Evolutionary conservation across 768 basidiomycete species (phyloP).

Genomic region (Tricholoma terreum): DNA sequence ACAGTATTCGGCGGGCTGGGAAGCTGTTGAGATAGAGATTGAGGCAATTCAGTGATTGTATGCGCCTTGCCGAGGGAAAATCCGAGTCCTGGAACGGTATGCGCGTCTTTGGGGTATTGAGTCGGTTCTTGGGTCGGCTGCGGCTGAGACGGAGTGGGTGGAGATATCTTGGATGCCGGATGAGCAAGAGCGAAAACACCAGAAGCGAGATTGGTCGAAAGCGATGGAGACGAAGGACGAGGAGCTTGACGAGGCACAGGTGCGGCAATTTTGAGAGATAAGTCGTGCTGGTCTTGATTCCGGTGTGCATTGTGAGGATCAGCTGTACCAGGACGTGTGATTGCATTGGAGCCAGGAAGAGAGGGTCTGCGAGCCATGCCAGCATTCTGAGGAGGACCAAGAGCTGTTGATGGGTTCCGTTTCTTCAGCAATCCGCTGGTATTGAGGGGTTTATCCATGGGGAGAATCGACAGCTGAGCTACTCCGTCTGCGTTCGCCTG

Average conservation of each 20-base stretch:
- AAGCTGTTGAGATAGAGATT: constrained; percentile 6
- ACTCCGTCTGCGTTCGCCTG: neutral
- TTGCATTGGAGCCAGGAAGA: constrained; percentile 3
- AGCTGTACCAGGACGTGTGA: constrained; percentile 26
- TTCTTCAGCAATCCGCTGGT: constrained; percentile 11
- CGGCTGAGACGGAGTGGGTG: constrained; percentile 8
- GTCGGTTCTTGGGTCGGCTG: neutral
- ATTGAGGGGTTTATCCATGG: constrained; percentile 11
- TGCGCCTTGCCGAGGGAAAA: constrained; percentile 14
- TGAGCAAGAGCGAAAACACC: constrained; percentile 18
- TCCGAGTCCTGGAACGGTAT: constrained; percentile 15
- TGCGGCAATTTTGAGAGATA: constrained; percentile 17
- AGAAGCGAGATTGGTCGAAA: constrained; percentile 15
- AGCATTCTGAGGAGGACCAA: constrained; percentile 5
- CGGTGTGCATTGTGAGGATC: constrained; percentile 18
- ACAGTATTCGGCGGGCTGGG: constrained; percentile 15
- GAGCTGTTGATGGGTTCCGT: constrained; percentile 1
- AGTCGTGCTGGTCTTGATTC: constrained; percentile 2
- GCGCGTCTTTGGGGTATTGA: constrained; percentile 14
- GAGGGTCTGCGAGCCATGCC: constrained; percentile 5
- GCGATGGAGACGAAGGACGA: constrained; percentile 16
- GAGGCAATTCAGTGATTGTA: neutral
- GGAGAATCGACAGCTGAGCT: neutral
- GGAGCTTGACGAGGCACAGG: constrained; percentile 23
- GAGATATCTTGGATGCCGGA: constrained; percentile 8